Base-by-base conservation (phyloP, 2,329 filamentous ascomycete species). In the Penicillium decumbens region DNA sequence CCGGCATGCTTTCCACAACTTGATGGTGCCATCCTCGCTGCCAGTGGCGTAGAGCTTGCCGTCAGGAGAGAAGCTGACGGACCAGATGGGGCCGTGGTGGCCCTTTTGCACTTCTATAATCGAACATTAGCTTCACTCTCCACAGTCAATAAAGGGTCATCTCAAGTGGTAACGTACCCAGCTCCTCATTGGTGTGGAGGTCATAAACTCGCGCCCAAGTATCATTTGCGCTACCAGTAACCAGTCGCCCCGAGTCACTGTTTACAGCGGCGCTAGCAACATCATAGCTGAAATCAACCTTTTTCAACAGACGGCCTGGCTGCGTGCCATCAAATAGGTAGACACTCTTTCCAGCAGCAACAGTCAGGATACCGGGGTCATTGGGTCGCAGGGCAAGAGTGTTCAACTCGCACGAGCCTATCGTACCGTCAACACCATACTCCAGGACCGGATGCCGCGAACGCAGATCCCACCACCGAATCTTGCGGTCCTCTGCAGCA, bases 1-100 rank as follows among this genome's bases (percentile, higher is more conserved):
- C 40, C 75, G 75, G 43, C 81, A 83, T 52, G 82, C 82, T 67
- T 87, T 87, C 83, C 83, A 87, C 59, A 98, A 77, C 74, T 98
- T 98, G 70, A 98, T 95, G 0, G 93, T 98, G 35, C 93, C 93
- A 64, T 98, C 93, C 68, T 98, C 93, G 42, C 91, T 96, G 27
- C 89, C 93, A 1, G 93, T 98, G 1, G 91, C 93, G 66, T 97
- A 98, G 6, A 98, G 76, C 67, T 95, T 96, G 41, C 91, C 91
- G 65, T 98, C 93, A 0, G 93, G 93, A 0, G 91, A 93, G 71
- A 95, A 98, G 49, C 87, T 86, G 51, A 95, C 84, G 5, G 90
- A 95, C 93, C 93, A 98, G 54, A 98, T 93, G 1, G 92, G 92
- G 1, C 93, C 93, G 65, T 98, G 93, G 61, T 98, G 93, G 23